These are phyloP conservation scores for Trichoderma lentiforme DNA, from an alignment of 2,329 filamentous ascomycete genomes.

Conservation along the genomic window DNA sequence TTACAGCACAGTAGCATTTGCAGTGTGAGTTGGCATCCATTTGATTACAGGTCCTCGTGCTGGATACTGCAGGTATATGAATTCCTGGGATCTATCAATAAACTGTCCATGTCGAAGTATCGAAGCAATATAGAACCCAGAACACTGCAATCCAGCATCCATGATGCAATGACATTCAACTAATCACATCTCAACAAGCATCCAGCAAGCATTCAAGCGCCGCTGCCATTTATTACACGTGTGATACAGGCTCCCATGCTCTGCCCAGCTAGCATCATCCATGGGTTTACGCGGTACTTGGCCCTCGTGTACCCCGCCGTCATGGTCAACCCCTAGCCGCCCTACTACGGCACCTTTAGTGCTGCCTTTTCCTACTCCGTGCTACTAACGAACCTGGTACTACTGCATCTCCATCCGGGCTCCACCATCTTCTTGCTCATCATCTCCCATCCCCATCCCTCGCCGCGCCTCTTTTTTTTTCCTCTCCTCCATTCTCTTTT, in stretches of 20 bases:
- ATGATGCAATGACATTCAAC: not conserved
- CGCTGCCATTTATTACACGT: not conserved
- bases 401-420: slow-evolving; percentile 1
- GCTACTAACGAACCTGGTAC: slow-evolving; percentile 1
- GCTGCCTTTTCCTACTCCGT: not conserved
- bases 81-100: not conserved
- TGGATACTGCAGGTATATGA: not conserved
- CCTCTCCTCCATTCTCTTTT: not conserved
- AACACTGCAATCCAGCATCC: not conserved
- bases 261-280: not conserved
- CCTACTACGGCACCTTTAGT: not conserved
- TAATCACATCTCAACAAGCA: not conserved
- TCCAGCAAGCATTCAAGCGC: not conserved
- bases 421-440: slow-evolving; percentile 8
- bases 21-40: too few species aligned
- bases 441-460: slow-evolving; percentile 14
- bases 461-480: not conserved
- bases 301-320: not conserved
- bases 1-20: not conserved
- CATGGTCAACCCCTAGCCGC: not conserved
- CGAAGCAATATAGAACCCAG: not conserved
- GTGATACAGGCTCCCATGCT: not conserved
- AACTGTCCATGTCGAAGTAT: not conserved
- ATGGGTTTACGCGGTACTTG: not conserved
- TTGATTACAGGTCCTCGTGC: too few species aligned